Evolutionary conservation across 345 rosid genomes (phyloP).

Genomic region (Citrus hindsii): DNA sequence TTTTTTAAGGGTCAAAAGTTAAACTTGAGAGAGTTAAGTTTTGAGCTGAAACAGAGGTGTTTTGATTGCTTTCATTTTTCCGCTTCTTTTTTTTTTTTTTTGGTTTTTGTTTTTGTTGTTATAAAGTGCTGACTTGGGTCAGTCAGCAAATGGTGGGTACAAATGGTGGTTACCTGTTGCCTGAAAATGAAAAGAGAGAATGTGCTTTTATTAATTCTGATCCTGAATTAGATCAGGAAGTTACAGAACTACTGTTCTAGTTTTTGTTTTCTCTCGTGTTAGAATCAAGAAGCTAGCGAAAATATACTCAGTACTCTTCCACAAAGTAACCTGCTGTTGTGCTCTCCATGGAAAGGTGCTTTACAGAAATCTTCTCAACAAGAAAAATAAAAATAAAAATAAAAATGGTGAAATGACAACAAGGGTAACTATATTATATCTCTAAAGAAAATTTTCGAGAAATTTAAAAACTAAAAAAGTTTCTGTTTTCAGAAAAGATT

Average conservation of each 20-base stretch:
- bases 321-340: neutral
- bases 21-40: neutral
- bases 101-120: neutral
- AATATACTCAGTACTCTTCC: neutral
- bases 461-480: neutral
- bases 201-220: conserved; percentile 12
- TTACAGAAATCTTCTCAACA: neutral
- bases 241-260: conserved; percentile 21
- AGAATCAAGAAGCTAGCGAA: conserved; percentile 4
- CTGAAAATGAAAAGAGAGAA: conserved; percentile 31
- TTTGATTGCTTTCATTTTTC: neutral
- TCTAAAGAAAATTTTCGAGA: neutral
- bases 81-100: too few relatives aligned
- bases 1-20: neutral
- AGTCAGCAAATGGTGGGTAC: conserved; percentile 27
- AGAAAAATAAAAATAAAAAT: neutral
- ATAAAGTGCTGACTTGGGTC: conserved; percentile 9
- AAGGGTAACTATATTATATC: neutral
- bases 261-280: conserved; percentile 4
- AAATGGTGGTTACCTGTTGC: conserved; percentile 25
- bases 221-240: conserved; percentile 9
- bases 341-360: conserved; percentile 11
- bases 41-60: conserved; percentile 20
- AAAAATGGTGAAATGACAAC: conserved; percentile 4
- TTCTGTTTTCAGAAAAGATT: neutral